A percentile compares a stretch with the other conserved stretches of the same genome.
phyloP scores from a whole-genome alignment of 192 early-diverging fungal species.

The Rhizoclosmatium globosum region DNA sequence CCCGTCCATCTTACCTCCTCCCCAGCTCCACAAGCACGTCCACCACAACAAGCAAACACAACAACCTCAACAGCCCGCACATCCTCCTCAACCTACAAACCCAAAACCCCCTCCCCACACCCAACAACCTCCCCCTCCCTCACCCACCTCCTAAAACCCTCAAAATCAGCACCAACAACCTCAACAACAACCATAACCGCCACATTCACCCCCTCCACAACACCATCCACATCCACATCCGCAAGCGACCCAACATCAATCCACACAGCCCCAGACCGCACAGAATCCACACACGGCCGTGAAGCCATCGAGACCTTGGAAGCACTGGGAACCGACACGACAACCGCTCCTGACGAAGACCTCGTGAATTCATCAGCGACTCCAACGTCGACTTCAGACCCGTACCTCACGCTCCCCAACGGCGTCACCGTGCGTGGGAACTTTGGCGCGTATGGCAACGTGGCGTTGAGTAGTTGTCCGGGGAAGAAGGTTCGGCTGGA shows the following conservation, averaged over 20 bases:
- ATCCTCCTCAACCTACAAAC: not conserved
- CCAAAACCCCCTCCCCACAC: not conserved
- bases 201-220: conserved; percentile 5
- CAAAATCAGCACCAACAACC: conserved; percentile 11
- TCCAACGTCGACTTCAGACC: not conserved
- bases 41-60: too few relatives aligned
- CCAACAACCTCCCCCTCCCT: not conserved
- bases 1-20: not conserved
- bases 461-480: conserved; percentile 75
- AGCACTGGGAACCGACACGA: not conserved
- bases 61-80: not conserved
- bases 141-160: not conserved
- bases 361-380: not conserved
- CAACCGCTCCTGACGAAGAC: not conserved
- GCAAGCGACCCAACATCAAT: not conserved
- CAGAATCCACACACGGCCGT: conserved; percentile 17
- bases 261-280: not conserved
- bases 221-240: conserved; percentile 12
- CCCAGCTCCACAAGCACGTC: not conserved
- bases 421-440: conserved; percentile 17
- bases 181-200: conserved; percentile 6
- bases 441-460: conserved; percentile 59
- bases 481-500: conserved; percentile 81
- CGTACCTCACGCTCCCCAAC: conserved; percentile 13
- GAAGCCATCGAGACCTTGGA: conserved; percentile 23